Conservation (phyloP, 2,329 filamentous ascomycete genomes). For the Canariomyces notabilis region DNA sequence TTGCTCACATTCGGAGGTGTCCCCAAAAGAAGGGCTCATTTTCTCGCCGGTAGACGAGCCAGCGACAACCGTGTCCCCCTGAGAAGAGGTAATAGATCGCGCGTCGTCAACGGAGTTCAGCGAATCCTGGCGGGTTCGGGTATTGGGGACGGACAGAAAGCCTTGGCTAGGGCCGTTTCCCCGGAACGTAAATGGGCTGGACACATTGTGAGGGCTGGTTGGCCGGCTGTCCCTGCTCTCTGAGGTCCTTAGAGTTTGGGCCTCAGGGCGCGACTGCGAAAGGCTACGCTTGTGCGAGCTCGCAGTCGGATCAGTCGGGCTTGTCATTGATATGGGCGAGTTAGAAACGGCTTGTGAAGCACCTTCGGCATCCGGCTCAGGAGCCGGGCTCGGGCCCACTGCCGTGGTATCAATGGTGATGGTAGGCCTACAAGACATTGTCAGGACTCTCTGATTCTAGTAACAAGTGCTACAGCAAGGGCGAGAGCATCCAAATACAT, state of each 20-base stretch:
- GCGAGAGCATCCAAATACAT: constrained; percentile 23
- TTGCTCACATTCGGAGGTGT: constrained; percentile 42
- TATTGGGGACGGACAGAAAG: constrained; percentile 63
- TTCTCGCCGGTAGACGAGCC: constrained; percentile 42
- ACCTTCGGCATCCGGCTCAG: constrained; percentile 31
- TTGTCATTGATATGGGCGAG: constrained; percentile 35
- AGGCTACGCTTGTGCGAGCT: constrained; percentile 27
- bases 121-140: constrained; percentile 62
- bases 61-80: constrained; percentile 58
- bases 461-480: neutral
- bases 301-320: constrained; percentile 12
- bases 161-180: constrained; percentile 43
- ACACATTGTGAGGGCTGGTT: constrained; percentile 68
- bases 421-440: constrained; percentile 39
- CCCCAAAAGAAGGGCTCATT: constrained; percentile 31
- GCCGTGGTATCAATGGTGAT: constrained; percentile 52
- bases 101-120: constrained; percentile 62
- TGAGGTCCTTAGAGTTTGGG: constrained; percentile 54
- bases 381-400: constrained; percentile 27
- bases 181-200: constrained; percentile 48
- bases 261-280: constrained; percentile 36
- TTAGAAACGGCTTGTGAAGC: constrained; percentile 22
- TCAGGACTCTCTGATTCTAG: constrained; percentile 4
- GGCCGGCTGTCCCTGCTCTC: constrained; percentile 63
- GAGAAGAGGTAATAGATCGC: constrained; percentile 52